A percentile compares a stretch with the other conserved stretches of the same genome.
Evolutionary conservation across 2,329 filamentous ascomycete species (phyloP).

Genomic region (Aphanocladium album): DNA sequence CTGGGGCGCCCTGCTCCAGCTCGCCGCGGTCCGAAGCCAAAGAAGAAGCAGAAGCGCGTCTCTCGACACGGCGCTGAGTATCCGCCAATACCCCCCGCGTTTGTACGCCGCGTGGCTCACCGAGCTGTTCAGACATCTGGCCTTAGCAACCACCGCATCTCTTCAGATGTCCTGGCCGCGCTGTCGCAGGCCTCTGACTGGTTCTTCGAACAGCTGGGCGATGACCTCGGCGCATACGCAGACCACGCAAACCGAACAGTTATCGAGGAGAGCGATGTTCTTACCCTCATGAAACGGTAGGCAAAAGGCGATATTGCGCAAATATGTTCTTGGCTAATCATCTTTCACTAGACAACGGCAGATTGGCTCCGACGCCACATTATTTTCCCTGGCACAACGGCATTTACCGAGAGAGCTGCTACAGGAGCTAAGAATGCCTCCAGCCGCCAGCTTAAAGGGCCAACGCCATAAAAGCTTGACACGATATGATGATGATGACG

Average conservation of each 20-base stretch:
- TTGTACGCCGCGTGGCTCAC: conserved; percentile 69
- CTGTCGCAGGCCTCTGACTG: conserved; percentile 80
- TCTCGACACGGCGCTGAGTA: conserved; percentile 73
- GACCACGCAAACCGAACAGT: conserved; percentile 77
- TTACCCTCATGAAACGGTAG: conserved; percentile 79
- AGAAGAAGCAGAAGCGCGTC: conserved; percentile 38
- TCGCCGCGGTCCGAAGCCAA: conserved; percentile 17
- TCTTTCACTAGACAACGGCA: conserved; percentile 63
- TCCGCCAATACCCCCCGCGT: conserved; percentile 64
- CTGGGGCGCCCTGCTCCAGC: conserved; percentile 2
- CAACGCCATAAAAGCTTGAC: conserved; percentile 31
- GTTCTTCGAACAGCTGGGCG: conserved; percentile 85
- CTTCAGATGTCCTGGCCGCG: conserved; percentile 66
- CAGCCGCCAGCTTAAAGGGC: conserved; percentile 47
- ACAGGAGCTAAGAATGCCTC: conserved; percentile 72
- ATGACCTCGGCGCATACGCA: conserved; percentile 75
- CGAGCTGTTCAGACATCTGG: conserved; percentile 65
- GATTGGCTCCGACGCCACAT: conserved; percentile 63
- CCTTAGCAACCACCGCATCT: conserved; percentile 62
- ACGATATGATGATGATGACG: conserved; percentile 15
- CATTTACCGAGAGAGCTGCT: conserved; percentile 77
- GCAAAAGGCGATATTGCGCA: conserved; percentile 24
- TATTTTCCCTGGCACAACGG: conserved; percentile 80
- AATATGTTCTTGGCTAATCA: conserved; percentile 12
- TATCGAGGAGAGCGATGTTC: conserved; percentile 79